A percentile compares a stretch with the other conserved stretches of the same genome.
Evolutionary conservation across 768 basidiomycete genomes (phyloP).

Genomic region (Psilocybe sp.): DNA sequence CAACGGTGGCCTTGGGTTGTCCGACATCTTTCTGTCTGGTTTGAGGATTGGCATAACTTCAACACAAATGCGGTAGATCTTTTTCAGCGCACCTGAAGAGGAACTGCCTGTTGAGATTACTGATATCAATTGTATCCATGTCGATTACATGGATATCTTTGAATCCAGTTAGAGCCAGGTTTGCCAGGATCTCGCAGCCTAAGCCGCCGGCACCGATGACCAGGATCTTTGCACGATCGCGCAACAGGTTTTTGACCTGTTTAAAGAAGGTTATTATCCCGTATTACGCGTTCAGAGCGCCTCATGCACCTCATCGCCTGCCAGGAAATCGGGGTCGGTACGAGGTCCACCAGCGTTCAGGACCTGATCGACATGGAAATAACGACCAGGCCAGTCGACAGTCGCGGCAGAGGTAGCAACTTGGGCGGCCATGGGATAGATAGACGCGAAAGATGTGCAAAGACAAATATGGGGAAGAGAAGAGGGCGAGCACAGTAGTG

Average conservation of each 20-base stretch:
- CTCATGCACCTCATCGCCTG: constrained; percentile 70
- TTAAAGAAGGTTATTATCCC: not conserved
- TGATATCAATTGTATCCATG: constrained; percentile 99
- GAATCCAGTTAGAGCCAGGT: constrained; percentile 95
- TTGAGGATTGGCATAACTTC: constrained; percentile 3
- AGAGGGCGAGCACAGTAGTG: not conserved
- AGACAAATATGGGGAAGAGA: constrained; percentile 3
- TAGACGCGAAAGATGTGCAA: not conserved
- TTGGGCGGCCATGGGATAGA: constrained; percentile 17
- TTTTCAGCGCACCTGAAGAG: constrained; percentile 73
- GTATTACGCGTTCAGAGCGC: constrained; percentile 4
- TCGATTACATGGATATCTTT: constrained; percentile 99
- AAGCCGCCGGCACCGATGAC: constrained; percentile 98
- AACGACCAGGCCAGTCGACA: constrained; percentile 55
- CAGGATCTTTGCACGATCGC: constrained; percentile 84
- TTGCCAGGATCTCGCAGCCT: constrained; percentile 96
- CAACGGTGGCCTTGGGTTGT: constrained; percentile 87
- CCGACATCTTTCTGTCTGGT: constrained; percentile 87
- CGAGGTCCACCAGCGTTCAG: constrained; percentile 86
- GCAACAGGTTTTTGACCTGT: constrained; percentile 88
- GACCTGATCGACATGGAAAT: constrained; percentile 83
- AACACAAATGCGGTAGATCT: not conserved
- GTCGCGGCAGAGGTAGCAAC: constrained; percentile 12
- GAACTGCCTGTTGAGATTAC: constrained; percentile 97
- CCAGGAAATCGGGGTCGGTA: constrained; percentile 79